Conservation (phyloP, 2,329 filamentous ascomycete species). For the Ophiocordyceps unilateralis region DNA sequence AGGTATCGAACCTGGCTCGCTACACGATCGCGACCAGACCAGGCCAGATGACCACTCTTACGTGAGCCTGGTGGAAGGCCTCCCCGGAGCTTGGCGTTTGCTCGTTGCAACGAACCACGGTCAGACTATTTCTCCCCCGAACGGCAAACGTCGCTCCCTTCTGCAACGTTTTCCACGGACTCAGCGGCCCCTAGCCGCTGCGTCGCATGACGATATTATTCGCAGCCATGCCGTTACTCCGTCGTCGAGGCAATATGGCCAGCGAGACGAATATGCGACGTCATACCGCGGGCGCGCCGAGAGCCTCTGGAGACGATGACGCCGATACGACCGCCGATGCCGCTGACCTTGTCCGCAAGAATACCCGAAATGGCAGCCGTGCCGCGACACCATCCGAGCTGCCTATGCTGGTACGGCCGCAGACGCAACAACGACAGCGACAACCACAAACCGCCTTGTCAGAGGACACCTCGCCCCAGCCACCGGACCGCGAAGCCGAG, state of each 20-base stretch:
- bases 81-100: neutral
- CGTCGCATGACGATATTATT: conserved; percentile 20
- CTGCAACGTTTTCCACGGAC: conserved; percentile 2
- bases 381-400: neutral
- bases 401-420: neutral
- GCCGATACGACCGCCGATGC: neutral
- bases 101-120: neutral
- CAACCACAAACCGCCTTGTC: neutral
- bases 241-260: conserved; percentile 41
- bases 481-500: conserved; percentile 8
- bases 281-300: conserved; percentile 22
- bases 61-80: neutral
- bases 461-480: conserved; percentile 5
- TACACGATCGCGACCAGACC: neutral
- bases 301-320: conserved; percentile 5
- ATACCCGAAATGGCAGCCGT: neutral
- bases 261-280: conserved; percentile 42
- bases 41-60: neutral
- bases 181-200: conserved; percentile 8
- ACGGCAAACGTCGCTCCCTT: neutral
- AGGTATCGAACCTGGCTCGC: neutral
- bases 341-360: conserved; percentile 6
- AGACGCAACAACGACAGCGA: neutral
- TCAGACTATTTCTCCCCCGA: neutral
- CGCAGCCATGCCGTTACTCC: conserved; percentile 40